Percentiles rank a stretch among this genome's conserved stretches.
These are phyloP conservation scores for Linaria vulgaris DNA, from an alignment of 257 asterid genomes.

Conservation along the genomic window DNA sequence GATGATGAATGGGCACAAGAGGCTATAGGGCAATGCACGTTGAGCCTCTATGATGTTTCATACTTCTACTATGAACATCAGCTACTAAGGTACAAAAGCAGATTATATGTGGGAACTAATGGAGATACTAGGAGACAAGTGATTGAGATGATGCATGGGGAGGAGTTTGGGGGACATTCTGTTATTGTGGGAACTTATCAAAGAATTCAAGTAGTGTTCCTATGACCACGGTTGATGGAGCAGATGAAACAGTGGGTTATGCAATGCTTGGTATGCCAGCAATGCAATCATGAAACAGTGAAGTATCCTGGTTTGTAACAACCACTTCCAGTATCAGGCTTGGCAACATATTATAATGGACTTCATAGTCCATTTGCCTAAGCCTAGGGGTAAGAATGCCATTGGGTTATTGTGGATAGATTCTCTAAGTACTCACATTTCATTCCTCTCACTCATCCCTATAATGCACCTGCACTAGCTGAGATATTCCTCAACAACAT, in stretches of 20 bases:
- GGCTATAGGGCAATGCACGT: too few species aligned
- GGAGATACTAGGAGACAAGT: too few species aligned
- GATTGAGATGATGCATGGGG: background rate
- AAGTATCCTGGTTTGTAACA: background rate
- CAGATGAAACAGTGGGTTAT: too few species aligned
- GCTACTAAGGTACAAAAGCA: too few species aligned
- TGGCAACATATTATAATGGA: conserved; percentile 12
- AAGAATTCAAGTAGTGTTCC: background rate
- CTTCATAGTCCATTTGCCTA: conserved; percentile 4
- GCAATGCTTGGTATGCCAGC: too few species aligned
- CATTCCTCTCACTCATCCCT: background rate
- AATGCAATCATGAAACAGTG: too few species aligned
- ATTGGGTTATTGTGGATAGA: conserved; percentile 19
- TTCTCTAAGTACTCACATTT: background rate
- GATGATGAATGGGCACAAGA: too few species aligned
- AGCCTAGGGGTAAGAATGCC: background rate
- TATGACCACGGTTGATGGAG: background rate
- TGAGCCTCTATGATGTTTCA: too few species aligned
- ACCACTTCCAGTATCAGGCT: background rate
- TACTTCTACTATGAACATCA: too few species aligned
- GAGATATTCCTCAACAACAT: too few species aligned
- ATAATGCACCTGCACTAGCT: too few species aligned
- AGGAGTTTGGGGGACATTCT: background rate
- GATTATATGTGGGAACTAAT: too few species aligned
- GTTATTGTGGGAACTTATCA: background rate